Evolutionary conservation across 257 asterid genomes (phyloP).

Genomic region (Knoxia roxburghii): DNA sequence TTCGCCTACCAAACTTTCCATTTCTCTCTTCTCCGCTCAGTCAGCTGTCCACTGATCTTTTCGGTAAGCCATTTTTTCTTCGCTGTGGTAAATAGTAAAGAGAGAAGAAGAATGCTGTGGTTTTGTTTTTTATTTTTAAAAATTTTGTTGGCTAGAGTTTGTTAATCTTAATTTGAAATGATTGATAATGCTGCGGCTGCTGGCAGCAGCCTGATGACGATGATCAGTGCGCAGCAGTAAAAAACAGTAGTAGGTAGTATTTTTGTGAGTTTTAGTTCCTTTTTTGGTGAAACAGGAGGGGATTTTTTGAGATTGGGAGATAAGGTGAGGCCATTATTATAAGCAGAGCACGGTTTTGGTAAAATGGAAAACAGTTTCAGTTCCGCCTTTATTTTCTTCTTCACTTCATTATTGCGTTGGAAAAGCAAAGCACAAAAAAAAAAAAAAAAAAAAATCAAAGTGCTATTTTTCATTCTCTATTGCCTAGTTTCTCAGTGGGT

Average conservation of each 20-base stretch:
- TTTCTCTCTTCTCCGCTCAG: conserved; percentile 5
- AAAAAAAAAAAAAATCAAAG: background rate
- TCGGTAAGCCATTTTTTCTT: conserved; percentile 13
- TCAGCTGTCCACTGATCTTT: background rate
- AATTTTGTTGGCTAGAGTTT: too few relatives aligned
- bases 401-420: conserved; percentile 16
- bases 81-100: background rate
- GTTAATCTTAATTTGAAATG: too few relatives aligned
- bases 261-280: background rate
- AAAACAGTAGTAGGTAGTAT: too few relatives aligned
- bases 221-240: background rate
- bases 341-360: background rate
- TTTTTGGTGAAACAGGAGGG: conserved; percentile 13
- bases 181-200: too few relatives aligned
- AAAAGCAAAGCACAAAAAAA: conserved; percentile 16
- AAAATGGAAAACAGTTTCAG: conserved; percentile 8
- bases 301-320: conserved; percentile 3
- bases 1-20: conserved; percentile 7
- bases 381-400: background rate
- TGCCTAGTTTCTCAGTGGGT: background rate
- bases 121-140: too few relatives aligned
- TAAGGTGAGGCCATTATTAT: conserved; percentile 7
- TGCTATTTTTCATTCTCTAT: background rate
- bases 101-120: too few relatives aligned
- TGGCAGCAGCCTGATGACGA: too few relatives aligned